These are phyloP conservation scores for Epichloe gansuensis DNA, from an alignment of 2,329 filamentous ascomycete species.

Conservation along the genomic window DNA sequence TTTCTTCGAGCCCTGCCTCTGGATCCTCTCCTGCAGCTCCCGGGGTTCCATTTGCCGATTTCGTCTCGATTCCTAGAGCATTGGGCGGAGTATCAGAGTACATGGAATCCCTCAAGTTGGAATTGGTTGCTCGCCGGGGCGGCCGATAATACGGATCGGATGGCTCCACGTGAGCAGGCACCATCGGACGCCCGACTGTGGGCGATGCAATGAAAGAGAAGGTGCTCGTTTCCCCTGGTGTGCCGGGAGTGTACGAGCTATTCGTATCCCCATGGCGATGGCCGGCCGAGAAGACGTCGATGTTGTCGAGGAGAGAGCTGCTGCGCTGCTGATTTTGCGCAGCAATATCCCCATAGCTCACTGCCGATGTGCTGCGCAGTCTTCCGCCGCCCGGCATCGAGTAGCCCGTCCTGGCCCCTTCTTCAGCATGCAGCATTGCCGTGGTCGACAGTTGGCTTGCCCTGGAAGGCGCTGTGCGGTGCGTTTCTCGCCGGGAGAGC, in stretches of 20 bases:
- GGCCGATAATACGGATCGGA: constrained; percentile 81
- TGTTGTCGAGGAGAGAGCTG: constrained; percentile 41
- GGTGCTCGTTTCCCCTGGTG: constrained; percentile 54
- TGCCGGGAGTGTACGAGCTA: constrained; percentile 59
- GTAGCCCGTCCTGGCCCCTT: constrained; percentile 46
- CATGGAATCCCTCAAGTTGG: constrained; percentile 36
- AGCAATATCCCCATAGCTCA: constrained; percentile 40
- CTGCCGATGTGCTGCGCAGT: constrained; percentile 47
- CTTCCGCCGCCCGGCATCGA: constrained; percentile 36
- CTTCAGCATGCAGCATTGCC: constrained; percentile 62
- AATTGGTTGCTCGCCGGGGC: constrained; percentile 56
- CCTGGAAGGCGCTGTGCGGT: constrained; percentile 51
- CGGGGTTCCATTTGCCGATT: constrained; percentile 12
- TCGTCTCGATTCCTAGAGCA: constrained; percentile 20
- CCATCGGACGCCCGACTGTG: constrained; percentile 33
- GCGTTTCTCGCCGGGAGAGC: constrained; percentile 58
- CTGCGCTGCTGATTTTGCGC: constrained; percentile 33
- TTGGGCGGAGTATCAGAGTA: constrained; percentile 19
- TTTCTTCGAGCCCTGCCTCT: constrained; percentile 27
- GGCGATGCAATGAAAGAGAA: constrained; percentile 59
- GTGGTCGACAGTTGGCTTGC: constrained; percentile 74
- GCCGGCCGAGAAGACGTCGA: constrained; percentile 31
- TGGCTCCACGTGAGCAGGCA: constrained; percentile 34
- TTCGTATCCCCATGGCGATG: constrained; percentile 42
- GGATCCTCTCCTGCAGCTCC: constrained; percentile 13